phyloP scores from a whole-genome alignment of 345 rosid genomes.

The Populus euphratica region DNA sequence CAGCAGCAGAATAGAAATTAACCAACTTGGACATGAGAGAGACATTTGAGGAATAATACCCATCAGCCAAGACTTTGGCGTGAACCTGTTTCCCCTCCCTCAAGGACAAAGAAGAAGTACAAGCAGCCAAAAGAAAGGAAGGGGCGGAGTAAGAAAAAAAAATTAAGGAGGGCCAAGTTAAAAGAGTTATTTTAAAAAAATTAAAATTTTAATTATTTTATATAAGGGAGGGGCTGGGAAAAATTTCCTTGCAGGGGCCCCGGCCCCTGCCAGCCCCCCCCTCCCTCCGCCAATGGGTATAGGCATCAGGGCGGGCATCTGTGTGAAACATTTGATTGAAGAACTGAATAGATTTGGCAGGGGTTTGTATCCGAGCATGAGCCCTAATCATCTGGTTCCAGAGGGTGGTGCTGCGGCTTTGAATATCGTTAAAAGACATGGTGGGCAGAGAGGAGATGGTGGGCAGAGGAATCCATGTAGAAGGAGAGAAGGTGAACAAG shows the following conservation, averaged over 20 bases:
- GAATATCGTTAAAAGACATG: conserved; percentile 17
- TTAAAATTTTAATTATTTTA: no score
- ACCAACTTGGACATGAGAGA: conserved; percentile 44
- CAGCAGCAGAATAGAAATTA: conserved; percentile 31
- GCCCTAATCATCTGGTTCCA: conserved; percentile 60
- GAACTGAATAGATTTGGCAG: conserved; percentile 25
- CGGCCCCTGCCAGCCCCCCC: no score
- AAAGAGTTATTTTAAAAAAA: no score
- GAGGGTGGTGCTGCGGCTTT: conserved; percentile 33
- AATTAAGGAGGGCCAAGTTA: no score
- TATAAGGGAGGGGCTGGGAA: no score
- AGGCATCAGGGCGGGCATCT: conserved; percentile 37
- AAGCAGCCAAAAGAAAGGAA: conserved; percentile 45
- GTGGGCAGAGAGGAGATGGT: conserved; percentile 18
- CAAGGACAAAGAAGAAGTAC: conserved; percentile 29
- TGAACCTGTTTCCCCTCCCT: conserved; percentile 49
- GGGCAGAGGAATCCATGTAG: conserved; percentile 21
- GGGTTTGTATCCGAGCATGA: conserved; percentile 25
- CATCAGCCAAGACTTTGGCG: conserved; percentile 36
- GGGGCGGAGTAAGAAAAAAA: no score
- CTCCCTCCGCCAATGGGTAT: no score
- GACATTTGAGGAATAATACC: conserved; percentile 33
- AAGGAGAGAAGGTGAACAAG: conserved; percentile 33
- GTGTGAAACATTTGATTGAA: conserved; percentile 36
- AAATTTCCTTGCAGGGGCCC: no score